Evolutionary conservation across 768 basidiomycete species (phyloP).

Genomic region (Ramaria sp.): DNA sequence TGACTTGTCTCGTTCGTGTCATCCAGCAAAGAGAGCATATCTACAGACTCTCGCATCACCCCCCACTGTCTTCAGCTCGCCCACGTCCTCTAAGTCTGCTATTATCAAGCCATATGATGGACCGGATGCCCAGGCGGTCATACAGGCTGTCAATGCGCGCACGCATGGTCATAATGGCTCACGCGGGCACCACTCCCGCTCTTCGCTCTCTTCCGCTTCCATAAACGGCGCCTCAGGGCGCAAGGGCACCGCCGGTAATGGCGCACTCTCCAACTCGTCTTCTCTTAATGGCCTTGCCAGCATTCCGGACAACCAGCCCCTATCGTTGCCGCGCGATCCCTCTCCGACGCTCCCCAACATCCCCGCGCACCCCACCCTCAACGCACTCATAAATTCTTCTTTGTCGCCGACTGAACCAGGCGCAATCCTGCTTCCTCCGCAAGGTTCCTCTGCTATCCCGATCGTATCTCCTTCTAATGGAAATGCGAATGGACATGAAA

Average conservation of each 20-base stretch:
- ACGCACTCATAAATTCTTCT: conserved; percentile 72
- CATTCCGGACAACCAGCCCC: conserved; percentile 29
- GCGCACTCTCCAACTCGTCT: conserved; percentile 9
- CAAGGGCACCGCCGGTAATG: conserved; percentile 1
- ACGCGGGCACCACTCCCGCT: conserved; percentile 61
- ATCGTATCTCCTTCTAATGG: conserved; percentile 2
- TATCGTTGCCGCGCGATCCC: conserved; percentile 39
- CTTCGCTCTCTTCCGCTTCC: conserved; percentile 36
- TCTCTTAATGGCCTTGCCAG: conserved; percentile 29
- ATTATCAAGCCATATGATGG: conserved; percentile 89
- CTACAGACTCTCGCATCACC: conserved; percentile 80
- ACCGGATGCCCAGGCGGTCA: conserved; percentile 79
- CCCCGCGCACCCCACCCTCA: conserved; percentile 76
- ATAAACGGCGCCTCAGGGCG: conserved; percentile 15
- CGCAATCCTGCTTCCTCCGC: background rate
- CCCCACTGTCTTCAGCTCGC: conserved; percentile 54
- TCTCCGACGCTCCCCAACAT: conserved; percentile 75
- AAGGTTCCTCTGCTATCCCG: conserved; percentile 1
- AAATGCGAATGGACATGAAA: background rate
- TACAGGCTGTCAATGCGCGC: conserved; percentile 73
- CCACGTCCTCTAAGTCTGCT: conserved; percentile 39
- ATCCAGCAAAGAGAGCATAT: conserved; percentile 87
- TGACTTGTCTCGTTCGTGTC: background rate
- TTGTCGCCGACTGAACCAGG: conserved; percentile 36
- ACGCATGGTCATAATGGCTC: conserved; percentile 45